phyloP scores from a whole-genome alignment of 1,284 basidiomycete genomes.

The Peniophora sp. region DNA sequence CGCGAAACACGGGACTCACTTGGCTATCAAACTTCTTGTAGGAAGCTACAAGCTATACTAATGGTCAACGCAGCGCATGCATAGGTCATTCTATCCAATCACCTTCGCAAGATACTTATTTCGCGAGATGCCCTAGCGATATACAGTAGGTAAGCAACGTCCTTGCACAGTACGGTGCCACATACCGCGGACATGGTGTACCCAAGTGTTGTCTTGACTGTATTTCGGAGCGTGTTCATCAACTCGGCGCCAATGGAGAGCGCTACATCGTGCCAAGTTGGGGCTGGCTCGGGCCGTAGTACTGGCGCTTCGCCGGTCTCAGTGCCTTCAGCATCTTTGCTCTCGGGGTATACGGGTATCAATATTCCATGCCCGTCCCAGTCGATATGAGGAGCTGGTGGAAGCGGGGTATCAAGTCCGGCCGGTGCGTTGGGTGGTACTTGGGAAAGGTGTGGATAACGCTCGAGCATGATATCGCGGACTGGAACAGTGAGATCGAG shows the following conservation, averaged over 20 bases:
- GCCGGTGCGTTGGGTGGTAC: conserved; percentile 62
- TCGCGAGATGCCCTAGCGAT: conserved; percentile 71
- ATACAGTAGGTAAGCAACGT: background rate
- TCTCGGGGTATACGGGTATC: conserved; percentile 50
- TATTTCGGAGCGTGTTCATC: conserved; percentile 70
- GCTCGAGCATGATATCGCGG: conserved; percentile 60
- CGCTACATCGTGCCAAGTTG: conserved; percentile 89
- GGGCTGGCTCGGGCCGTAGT: background rate
- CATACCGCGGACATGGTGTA: conserved; percentile 92
- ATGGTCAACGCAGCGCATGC: background rate
- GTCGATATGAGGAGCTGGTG: conserved; percentile 59
- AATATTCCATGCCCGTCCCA: conserved; percentile 69
- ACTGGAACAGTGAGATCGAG: conserved; percentile 82
- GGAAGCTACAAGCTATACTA: conserved; percentile 68
- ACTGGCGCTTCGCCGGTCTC: conserved; percentile 10
- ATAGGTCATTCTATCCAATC: background rate
- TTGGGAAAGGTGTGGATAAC: conserved; percentile 70
- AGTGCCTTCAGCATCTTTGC: conserved; percentile 24
- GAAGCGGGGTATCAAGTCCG: conserved; percentile 78
- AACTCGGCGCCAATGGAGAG: conserved; percentile 85
- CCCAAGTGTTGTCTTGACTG: conserved; percentile 68
- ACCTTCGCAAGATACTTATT: conserved; percentile 97
- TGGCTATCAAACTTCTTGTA: conserved; percentile 87
- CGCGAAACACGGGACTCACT: conserved; percentile 40
- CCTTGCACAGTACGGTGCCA: conserved; percentile 4